A percentile compares a stretch with the other conserved stretches of the same genome.
Evolutionary conservation across 2,329 filamentous ascomycete genomes (phyloP).

Genomic region (Neoscytalidium dimidiatum): DNA sequence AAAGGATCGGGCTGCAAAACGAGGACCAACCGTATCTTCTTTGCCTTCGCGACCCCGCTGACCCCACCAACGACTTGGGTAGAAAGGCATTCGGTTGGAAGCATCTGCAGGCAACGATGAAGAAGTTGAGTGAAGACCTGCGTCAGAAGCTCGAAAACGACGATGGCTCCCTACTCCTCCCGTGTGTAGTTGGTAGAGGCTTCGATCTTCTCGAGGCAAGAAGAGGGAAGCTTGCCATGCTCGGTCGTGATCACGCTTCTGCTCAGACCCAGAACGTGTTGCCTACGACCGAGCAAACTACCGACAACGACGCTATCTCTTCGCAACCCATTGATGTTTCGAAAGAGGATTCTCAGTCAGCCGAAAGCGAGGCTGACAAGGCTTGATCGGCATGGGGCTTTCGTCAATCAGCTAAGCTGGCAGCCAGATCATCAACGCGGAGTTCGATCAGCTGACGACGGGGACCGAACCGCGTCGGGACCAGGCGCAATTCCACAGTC

Average conservation of each 20-base stretch:
- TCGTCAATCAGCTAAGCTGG: background rate
- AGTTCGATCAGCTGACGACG: too few relatives aligned
- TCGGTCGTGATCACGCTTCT: background rate
- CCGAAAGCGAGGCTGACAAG: background rate
- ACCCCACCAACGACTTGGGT: conserved; percentile 60
- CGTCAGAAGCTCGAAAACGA: background rate
- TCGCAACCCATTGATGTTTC: background rate
- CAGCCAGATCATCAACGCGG: background rate
- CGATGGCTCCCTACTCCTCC: background rate
- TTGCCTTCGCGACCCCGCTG: conserved; percentile 61
- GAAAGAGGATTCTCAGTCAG: background rate
- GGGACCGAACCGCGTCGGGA: too few relatives aligned
- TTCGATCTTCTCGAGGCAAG: conserved; percentile 2
- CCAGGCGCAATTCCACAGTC: too few relatives aligned
- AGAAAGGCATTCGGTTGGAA: conserved; percentile 49
- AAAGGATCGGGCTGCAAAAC: background rate
- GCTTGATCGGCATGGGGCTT: background rate
- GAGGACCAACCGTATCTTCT: conserved; percentile 45
- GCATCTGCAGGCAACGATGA: conserved; percentile 47
- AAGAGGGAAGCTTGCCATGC: conserved; percentile 1
- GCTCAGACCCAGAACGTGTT: background rate
- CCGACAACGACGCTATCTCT: background rate
- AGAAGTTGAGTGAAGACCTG: background rate
- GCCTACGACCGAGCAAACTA: background rate
- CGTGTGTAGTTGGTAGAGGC: background rate